These are phyloP conservation scores for Catharanthus roseus DNA, from an alignment of 257 asterid species.

Conservation along the genomic window DNA sequence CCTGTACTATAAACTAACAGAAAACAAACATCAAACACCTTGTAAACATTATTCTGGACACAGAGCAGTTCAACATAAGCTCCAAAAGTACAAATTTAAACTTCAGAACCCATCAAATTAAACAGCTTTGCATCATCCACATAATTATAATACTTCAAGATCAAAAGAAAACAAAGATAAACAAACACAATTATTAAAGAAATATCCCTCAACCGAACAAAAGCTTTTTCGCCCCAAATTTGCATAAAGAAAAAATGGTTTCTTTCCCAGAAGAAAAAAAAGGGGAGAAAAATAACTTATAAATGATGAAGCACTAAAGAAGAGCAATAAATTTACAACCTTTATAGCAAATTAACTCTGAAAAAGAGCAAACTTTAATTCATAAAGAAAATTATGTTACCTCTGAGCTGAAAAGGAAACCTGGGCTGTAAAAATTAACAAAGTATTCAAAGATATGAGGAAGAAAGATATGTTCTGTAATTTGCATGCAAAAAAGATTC, in stretches of 20 bases:
- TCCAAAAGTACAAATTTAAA: conserved; percentile 1
- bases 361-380: conserved; percentile 6
- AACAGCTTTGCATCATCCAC: not conserved
- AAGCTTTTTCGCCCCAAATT: not conserved
- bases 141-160: not conserved
- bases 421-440: not conserved
- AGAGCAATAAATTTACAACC: not conserved
- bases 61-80: not conserved
- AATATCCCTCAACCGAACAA: not conserved
- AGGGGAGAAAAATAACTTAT: not conserved
- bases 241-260: not conserved
- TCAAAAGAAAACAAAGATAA: not conserved
- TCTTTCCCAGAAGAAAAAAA: not conserved
- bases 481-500: conserved; percentile 18
- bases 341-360: not conserved
- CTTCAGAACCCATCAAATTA: conserved; percentile 1
- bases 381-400: conserved; percentile 15
- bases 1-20: not conserved
- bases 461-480: not conserved
- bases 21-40: not conserved
- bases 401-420: conserved; percentile 18
- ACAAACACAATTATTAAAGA: not conserved
- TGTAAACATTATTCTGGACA: not conserved
- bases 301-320: not conserved
- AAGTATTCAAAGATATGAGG: not conserved